Evolutionary conservation across 495 filamentous ascomycete species (phyloP).

Genomic region (Penicillium bialowiezense): DNA sequence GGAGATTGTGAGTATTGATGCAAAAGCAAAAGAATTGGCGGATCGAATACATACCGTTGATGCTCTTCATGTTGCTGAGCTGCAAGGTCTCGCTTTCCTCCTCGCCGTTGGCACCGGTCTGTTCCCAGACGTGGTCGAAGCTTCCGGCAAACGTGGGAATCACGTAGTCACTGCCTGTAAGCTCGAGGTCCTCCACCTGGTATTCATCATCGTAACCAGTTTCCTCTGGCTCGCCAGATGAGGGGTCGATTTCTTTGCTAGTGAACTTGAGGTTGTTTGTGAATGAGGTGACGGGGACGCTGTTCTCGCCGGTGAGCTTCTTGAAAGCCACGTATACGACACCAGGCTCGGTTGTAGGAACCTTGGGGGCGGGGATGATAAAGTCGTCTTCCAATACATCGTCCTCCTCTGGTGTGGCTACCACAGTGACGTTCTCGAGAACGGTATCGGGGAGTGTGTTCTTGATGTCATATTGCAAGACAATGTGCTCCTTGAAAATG

Average conservation of each 20-base stretch:
- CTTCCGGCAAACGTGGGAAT: constrained; percentile 89
- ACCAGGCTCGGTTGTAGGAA: constrained; percentile 78
- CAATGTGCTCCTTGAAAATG: constrained; percentile 93
- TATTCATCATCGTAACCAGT: constrained; percentile 96
- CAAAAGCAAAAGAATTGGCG: not conserved
- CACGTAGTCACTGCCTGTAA: constrained; percentile 89
- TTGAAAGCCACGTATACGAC: constrained; percentile 95
- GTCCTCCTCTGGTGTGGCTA: constrained; percentile 79
- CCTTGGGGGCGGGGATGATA: constrained; percentile 81
- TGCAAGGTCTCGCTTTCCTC: constrained; percentile 91
- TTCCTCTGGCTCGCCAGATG: constrained; percentile 90
- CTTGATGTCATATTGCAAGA: constrained; percentile 96
- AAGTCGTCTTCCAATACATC: constrained; percentile 83
- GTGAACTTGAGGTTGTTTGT: constrained; percentile 95
- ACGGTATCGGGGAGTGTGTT: constrained; percentile 92
- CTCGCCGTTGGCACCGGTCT: constrained; percentile 82
- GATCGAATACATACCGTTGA: constrained; percentile 66
- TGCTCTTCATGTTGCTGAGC: constrained; percentile 84
- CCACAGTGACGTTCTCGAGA: constrained; percentile 85
- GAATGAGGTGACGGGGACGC: constrained; percentile 73
- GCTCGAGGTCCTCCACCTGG: constrained; percentile 90
- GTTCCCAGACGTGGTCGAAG: constrained; percentile 97
- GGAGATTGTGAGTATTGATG: constrained; percentile 35
- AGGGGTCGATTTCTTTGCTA: constrained; percentile 94
- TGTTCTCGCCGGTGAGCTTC: constrained; percentile 66